Evolutionary conservation across 495 filamentous ascomycete genomes (phyloP).

Genomic region (Aspergillus leporis): DNA sequence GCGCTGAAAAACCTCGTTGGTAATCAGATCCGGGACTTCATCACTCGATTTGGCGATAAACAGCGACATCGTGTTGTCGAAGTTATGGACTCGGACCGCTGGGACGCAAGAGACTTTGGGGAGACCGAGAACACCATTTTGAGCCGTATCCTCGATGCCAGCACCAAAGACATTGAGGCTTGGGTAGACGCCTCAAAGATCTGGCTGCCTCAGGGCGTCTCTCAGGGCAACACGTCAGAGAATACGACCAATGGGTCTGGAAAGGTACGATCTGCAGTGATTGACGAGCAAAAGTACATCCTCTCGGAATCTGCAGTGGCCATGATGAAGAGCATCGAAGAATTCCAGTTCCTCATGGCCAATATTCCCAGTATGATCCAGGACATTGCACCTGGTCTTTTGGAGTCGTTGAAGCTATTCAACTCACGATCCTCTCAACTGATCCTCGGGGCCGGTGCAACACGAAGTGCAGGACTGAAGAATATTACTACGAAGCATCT

Average conservation of each 20-base stretch:
- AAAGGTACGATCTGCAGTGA: slow-evolving; percentile 69
- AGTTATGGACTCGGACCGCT: slow-evolving; percentile 85
- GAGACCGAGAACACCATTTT: slow-evolving; percentile 65
- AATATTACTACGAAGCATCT: slow-evolving; percentile 97
- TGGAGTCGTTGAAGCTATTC: slow-evolving; percentile 82
- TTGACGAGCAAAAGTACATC: slow-evolving; percentile 84
- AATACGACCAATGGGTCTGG: slow-evolving; percentile 50
- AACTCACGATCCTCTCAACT: slow-evolving; percentile 92
- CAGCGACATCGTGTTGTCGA: slow-evolving; percentile 79
- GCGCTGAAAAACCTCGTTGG: slow-evolving; percentile 86
- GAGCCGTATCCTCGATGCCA: slow-evolving; percentile 68
- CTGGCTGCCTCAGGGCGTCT: slow-evolving; percentile 56
- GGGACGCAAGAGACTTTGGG: slow-evolving; percentile 85
- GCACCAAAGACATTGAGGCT: slow-evolving; percentile 72
- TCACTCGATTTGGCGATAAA: slow-evolving; percentile 69
- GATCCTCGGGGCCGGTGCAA: slow-evolving; percentile 93
- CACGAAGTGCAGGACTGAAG: slow-evolving; percentile 83
- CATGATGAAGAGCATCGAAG: slow-evolving; percentile 76
- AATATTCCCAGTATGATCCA: slow-evolving; percentile 84
- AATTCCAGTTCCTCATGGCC: slow-evolving; percentile 78
- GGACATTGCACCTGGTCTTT: slow-evolving; percentile 71
- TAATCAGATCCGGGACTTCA: slow-evolving; percentile 87
- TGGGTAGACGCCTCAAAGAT: slow-evolving; percentile 75
- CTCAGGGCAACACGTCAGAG: slow-evolving; percentile 30
- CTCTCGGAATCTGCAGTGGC: slow-evolving; percentile 79